These are phyloP conservation scores for Teratosphaeria gauchensis DNA, from an alignment of 2,329 filamentous ascomycete genomes.

Conservation along the genomic window DNA sequence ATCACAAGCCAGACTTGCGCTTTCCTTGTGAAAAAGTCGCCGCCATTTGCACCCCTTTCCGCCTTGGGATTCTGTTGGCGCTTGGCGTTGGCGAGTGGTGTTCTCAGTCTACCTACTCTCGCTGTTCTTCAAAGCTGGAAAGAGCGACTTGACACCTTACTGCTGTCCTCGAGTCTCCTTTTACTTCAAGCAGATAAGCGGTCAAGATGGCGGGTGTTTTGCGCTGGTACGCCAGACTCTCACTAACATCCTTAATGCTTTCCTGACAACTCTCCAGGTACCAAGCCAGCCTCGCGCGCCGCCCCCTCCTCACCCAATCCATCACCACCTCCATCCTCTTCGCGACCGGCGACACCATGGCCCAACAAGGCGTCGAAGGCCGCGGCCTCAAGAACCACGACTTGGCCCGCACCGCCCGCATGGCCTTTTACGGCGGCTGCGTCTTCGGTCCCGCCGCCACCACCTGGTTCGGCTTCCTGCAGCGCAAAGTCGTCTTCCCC, in stretches of 20 bases:
- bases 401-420: constrained; percentile 59
- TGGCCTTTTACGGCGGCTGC: constrained; percentile 68
- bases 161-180: not conserved
- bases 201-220: not conserved
- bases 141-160: not conserved
- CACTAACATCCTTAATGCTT: not conserved
- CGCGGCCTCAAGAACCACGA: constrained; percentile 67
- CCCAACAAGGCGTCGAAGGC: constrained; percentile 84
- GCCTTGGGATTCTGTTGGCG: not conserved
- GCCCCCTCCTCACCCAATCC: constrained; percentile 82
- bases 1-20: not conserved
- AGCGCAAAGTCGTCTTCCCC: constrained; percentile 54
- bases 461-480: constrained; percentile 75
- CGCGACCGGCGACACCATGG: constrained; percentile 79
- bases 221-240: not conserved
- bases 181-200: not conserved
- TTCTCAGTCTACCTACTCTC: not conserved
- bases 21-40: not conserved
- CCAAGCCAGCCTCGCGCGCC: constrained; percentile 67
- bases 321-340: constrained; percentile 88
- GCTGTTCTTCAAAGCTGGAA: not conserved
- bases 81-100: not conserved
- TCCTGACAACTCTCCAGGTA: constrained; percentile 50
- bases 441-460: constrained; percentile 84
- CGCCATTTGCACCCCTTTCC: not conserved